Conservation (phyloP, 78 protist species). For the Polysphondylium violaceum region DNA sequence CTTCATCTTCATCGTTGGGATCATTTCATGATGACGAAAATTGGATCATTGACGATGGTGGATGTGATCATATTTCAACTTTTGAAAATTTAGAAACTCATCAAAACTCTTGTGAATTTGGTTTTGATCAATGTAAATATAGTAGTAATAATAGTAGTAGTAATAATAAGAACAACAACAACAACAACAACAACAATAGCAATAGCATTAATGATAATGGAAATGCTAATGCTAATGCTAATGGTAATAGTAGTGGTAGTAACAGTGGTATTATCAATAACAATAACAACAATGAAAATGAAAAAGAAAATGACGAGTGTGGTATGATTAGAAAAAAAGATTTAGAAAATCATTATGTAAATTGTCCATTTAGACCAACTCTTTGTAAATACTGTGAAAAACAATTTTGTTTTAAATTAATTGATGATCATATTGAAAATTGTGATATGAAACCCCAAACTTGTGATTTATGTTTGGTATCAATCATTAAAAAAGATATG, state of each 20-base stretch:
- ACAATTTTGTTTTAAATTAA: background rate
- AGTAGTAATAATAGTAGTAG: background rate
- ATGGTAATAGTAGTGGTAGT: background rate
- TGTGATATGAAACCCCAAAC: background rate
- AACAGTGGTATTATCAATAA: background rate
- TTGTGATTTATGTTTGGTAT: background rate
- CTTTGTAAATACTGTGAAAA: background rate
- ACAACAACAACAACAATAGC: background rate
- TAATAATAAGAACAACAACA: background rate
- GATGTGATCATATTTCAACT: background rate
- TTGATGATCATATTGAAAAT: no score
- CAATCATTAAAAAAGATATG: constrained; percentile 44
- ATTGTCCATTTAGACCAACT: constrained; percentile 25
- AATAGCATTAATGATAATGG: background rate
- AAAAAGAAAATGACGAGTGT: constrained; percentile 1
- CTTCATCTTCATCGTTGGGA: background rate
- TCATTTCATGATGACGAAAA: background rate
- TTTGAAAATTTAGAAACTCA: background rate
- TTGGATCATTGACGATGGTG: background rate
- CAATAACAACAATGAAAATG: background rate
- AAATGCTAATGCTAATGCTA: constrained; percentile 10
- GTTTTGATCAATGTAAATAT: constrained; percentile 30
- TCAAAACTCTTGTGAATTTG: background rate
- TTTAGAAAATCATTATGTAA: constrained; percentile 10
- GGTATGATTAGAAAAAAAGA: constrained; percentile 18